Conservation (phyloP, 345 rosid genomes). For the Ceriops tagal region DNA sequence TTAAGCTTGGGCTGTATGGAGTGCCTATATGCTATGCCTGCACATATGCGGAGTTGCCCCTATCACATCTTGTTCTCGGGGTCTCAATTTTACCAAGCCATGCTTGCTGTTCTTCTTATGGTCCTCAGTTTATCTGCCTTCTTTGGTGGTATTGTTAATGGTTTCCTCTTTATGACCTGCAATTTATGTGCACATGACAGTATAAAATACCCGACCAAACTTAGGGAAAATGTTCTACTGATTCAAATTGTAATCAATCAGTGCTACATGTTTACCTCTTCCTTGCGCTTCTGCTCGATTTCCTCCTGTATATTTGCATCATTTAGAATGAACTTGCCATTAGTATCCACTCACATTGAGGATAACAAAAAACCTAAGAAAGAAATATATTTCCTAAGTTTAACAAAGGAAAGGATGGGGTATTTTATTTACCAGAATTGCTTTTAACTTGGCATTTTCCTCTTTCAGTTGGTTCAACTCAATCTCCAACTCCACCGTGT, state of each 20-base stretch:
- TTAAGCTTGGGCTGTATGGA: too few relatives aligned
- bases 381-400: background rate
- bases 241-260: background rate
- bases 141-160: constrained; percentile 27
- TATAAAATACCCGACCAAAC: background rate
- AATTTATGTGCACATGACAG: too few relatives aligned
- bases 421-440: constrained; percentile 44
- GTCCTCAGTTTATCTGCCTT: constrained; percentile 42
- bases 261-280: constrained; percentile 45
- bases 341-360: background rate
- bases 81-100: constrained; percentile 44
- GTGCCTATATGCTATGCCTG: too few relatives aligned
- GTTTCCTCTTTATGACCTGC: constrained; percentile 44
- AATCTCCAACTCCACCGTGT: constrained; percentile 81
- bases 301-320: constrained; percentile 40
- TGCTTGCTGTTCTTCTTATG: constrained; percentile 55
- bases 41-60: background rate
- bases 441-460: constrained; percentile 68
- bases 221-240: too few relatives aligned
- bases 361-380: background rate
- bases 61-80: background rate
- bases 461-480: constrained; percentile 73
- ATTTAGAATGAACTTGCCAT: background rate
- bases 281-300: constrained; percentile 41
- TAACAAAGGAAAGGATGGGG: background rate